phyloP scores from a whole-genome alignment of 2,329 filamentous ascomycete species.

The Calonectria pseudoturangicola region DNA sequence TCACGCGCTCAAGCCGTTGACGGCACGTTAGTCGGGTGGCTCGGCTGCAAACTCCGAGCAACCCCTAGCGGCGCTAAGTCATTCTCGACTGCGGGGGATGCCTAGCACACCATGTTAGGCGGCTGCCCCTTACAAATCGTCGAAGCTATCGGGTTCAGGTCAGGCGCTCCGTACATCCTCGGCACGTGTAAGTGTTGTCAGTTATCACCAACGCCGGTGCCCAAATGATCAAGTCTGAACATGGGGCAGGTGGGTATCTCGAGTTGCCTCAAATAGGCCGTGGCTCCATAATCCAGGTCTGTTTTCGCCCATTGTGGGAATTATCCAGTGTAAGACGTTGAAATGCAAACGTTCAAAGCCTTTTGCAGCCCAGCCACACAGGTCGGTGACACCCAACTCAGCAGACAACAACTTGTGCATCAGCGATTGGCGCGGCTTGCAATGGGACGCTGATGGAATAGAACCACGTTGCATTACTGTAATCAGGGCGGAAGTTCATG shows the following conservation, averaged over 20 bases:
- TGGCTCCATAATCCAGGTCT: slow-evolving; percentile 1
- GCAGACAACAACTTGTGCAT: slow-evolving; percentile 22
- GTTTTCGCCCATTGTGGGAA: slow-evolving; percentile 5
- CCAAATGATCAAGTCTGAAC: neutral
- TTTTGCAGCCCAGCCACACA: slow-evolving; percentile 13
- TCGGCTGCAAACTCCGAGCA: slow-evolving; percentile 12
- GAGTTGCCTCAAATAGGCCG: neutral
- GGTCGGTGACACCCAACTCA: slow-evolving; percentile 22
- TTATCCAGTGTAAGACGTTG: neutral
- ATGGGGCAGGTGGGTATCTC: neutral
- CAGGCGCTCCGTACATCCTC: neutral
- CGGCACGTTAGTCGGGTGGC: slow-evolving; percentile 7
- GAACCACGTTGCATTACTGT: neutral
- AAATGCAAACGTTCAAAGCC: slow-evolving; percentile 2
- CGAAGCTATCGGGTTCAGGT: slow-evolving; percentile 5
- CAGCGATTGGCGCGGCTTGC: slow-evolving; percentile 3
- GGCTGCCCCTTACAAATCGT: neutral
- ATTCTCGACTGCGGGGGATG: slow-evolving; percentile 14
- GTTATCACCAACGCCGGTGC: slow-evolving; percentile 4
- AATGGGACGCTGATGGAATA: neutral
- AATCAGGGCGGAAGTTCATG: slow-evolving; percentile 5
- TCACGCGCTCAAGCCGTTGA: slow-evolving; percentile 20
- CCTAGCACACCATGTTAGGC: slow-evolving; percentile 3
- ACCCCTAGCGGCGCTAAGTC: slow-evolving; percentile 3
- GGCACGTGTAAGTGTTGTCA: slow-evolving; percentile 12